Evolutionary conservation across 176 grass and related monocot species (phyloP), one percentile per base, ranked within the genome.

Genomic region (Hsuehochloa calcarea): DNA sequence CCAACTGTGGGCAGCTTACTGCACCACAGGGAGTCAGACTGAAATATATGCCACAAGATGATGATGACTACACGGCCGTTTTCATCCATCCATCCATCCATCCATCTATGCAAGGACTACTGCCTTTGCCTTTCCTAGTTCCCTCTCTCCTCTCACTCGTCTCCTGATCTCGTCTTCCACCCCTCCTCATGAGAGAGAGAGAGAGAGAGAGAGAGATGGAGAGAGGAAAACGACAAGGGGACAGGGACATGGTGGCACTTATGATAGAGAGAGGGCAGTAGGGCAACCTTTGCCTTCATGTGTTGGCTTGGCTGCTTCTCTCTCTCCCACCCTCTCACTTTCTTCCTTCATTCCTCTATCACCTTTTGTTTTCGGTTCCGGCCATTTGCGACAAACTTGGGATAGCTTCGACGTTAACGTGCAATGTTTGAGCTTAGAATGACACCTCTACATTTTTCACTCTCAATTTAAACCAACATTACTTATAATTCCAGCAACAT

Each of bases 1-100:
- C 66, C 5, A n/a, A 90, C 73, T 86, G 88, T 78, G 72, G 23
- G 47, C 84, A 66, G 72, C 55, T 82, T 78, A 90, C 72, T 82
- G 84, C 82, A 68, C 55, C 86, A 83, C 86, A 78, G 52, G 35
- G 70, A 63, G 68, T 44, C 20, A 47, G 46, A 64, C 39, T 58
- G 63, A 58, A 27, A 52, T 40, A 40, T 25, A 56, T 38, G 74
- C 68, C 43, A 49, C 69, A 12, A 51, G 23, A 80, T 4, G 65
- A 68, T 7, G 65, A 25, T 44, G 64, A 49, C 46, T 4, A 40
- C 65, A 61, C 56, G 35, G 62, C 72, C 71, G 37, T 52, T 71
- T 71, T 51, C 83, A 77, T 45, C 74, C 56, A 20, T 78, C 81
- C 60, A 50, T 52, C 20, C 82, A 70, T 45, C 75, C 60, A 29